Evolutionary conservation across 73 alveolate species (phyloP).

Genomic region (Blepharisma stoltei): DNA sequence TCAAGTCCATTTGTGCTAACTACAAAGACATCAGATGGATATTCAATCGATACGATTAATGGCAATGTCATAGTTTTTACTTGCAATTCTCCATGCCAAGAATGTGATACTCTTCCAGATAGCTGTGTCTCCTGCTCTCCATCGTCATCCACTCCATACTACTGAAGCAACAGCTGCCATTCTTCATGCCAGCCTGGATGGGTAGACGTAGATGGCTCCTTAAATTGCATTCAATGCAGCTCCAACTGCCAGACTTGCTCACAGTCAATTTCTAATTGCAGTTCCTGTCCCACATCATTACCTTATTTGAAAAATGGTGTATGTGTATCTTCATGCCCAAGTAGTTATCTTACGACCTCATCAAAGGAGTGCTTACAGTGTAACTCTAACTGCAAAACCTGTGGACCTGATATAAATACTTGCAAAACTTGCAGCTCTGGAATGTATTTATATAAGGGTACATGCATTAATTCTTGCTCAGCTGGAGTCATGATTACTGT

Average conservation of each 20-base stretch:
- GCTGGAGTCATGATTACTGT: neutral
- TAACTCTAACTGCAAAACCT: neutral
- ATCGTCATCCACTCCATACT: neutral
- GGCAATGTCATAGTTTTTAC: constrained; percentile 5
- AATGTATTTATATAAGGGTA: neutral
- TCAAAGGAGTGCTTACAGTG: neutral
- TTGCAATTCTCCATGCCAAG: constrained; percentile 11
- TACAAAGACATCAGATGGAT: constrained; percentile 11
- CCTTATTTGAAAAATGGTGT: no score
- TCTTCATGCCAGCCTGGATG: constrained; percentile 21
- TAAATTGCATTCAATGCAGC: neutral
- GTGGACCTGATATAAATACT: constrained; percentile 20
- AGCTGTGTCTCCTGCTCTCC: neutral
- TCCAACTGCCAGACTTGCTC: constrained; percentile 13
- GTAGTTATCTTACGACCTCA: neutral
- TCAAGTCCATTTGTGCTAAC: neutral
- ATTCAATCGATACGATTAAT: neutral
- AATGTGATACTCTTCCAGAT: neutral
- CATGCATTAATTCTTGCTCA: neutral
- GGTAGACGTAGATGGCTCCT: neutral
- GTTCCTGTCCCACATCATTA: no score
- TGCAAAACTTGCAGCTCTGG: neutral
- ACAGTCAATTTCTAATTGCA: neutral
- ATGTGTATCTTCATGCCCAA: no score
- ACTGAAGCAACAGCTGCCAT: neutral